Evolutionary conservation across 1,139 yeast species (phyloP).

Genomic region (Hyphopichia khmerensis): DNA sequence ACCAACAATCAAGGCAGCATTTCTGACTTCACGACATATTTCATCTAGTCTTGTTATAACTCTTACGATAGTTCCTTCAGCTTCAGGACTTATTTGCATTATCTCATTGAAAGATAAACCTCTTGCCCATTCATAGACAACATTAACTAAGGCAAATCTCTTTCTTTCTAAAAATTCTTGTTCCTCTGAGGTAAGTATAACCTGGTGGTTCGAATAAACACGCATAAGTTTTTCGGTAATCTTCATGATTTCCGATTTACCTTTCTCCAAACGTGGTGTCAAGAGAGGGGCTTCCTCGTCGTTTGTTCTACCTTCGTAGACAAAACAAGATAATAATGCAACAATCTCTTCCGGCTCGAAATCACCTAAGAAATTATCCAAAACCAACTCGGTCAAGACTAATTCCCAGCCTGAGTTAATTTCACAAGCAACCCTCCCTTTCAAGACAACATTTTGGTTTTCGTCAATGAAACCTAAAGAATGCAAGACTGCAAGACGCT

Average conservation of each 20-base stretch:
- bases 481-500: conserved; percentile 73
- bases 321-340: conserved; percentile 86
- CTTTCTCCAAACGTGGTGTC: conserved; percentile 83
- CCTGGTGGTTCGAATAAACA: conserved; percentile 67
- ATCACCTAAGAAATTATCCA: conserved; percentile 89
- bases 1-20: conserved; percentile 93
- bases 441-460: conserved; percentile 72
- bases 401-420: conserved; percentile 90
- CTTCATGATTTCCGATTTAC: conserved; percentile 66
- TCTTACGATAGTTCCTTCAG: conserved; percentile 97
- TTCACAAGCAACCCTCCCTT: conserved; percentile 87
- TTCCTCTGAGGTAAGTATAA: conserved; percentile 79
- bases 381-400: conserved; percentile 80
- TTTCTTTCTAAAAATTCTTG: conserved; percentile 79
- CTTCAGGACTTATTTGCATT: conserved; percentile 83
- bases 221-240: conserved; percentile 65
- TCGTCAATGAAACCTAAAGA: conserved; percentile 76
- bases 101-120: conserved; percentile 91
- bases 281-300: conserved; percentile 59
- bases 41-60: conserved; percentile 94
- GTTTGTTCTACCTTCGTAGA: conserved; percentile 81
- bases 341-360: conserved; percentile 96
- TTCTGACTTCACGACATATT: conserved; percentile 90
- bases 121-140: conserved; percentile 97
- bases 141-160: conserved; percentile 87